Conservation (phyloP, 2,329 filamentous ascomycete species). For the Pseudogymnoascus sp. region DNA sequence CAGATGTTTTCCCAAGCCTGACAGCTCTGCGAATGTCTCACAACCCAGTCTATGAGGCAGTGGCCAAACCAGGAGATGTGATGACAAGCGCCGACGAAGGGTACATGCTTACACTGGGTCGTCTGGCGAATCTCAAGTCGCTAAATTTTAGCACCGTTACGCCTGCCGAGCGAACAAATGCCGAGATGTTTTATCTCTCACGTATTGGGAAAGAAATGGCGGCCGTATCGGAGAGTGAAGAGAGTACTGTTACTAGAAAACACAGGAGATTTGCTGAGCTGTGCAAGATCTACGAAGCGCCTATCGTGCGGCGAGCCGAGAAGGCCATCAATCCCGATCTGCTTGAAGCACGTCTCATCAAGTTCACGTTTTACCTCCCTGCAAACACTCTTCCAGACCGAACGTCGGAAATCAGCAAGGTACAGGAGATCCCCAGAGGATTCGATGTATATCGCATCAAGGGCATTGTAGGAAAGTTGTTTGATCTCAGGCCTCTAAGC, state of each 20-base stretch:
- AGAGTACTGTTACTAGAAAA: slow-evolving; percentile 46
- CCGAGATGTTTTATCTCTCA: slow-evolving; percentile 88
- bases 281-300: slow-evolving; percentile 68
- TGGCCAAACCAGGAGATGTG: slow-evolving; percentile 30
- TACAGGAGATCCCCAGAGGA: slow-evolving; percentile 56
- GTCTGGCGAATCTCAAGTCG: slow-evolving; percentile 56
- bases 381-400: slow-evolving; percentile 13
- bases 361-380: slow-evolving; percentile 44
- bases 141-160: slow-evolving; percentile 71
- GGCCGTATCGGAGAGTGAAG: slow-evolving; percentile 43
- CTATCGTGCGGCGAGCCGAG: slow-evolving; percentile 47
- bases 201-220: slow-evolving; percentile 71
- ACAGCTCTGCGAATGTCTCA: slow-evolving; percentile 69
- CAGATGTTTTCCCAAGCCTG: slow-evolving; percentile 62
- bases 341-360: slow-evolving; percentile 69
- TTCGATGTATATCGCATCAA: slow-evolving; percentile 77
- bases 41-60: slow-evolving; percentile 66
- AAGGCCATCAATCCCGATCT: slow-evolving; percentile 64
- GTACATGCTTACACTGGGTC: slow-evolving; percentile 80
- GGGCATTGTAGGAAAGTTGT: slow-evolving; percentile 65
- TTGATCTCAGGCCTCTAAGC: slow-evolving; percentile 54
- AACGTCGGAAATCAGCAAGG: slow-evolving; percentile 16
- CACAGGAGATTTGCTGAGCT: slow-evolving; percentile 70
- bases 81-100: slow-evolving; percentile 62
- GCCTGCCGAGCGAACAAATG: slow-evolving; percentile 68